A percentile compares a stretch with the other conserved stretches of the same genome.
Conservation (phyloP, 2,329 filamentous ascomycete species). For the Diaporthe sp. region DNA sequence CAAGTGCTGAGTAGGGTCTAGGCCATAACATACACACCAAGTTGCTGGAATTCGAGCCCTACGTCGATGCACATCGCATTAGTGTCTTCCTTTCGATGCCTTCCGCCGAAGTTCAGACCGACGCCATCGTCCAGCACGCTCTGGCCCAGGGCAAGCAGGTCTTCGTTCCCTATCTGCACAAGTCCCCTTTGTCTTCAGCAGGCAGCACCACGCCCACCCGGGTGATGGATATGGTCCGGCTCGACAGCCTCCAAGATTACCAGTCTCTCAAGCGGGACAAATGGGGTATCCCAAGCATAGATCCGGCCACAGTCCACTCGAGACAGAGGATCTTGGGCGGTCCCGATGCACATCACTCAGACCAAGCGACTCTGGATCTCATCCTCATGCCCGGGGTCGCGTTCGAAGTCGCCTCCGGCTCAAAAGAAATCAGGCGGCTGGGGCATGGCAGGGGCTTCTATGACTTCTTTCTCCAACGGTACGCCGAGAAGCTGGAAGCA, state of each 20-base stretch:
- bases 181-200: constrained; percentile 58
- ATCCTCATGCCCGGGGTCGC: constrained; percentile 94
- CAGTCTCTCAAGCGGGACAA: constrained; percentile 80
- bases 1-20: constrained; percentile 52
- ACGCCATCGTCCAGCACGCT: constrained; percentile 84
- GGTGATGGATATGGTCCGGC: constrained; percentile 95
- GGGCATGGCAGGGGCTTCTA: constrained; percentile 98
- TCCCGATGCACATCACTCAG: constrained; percentile 58
- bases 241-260: constrained; percentile 82
- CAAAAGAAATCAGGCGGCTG: constrained; percentile 76
- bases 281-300: constrained; percentile 95
- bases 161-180: constrained; percentile 91
- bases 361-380: constrained; percentile 76
- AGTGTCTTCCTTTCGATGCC: constrained; percentile 97
- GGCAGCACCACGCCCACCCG: constrained; percentile 67
- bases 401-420: constrained; percentile 76
- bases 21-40: constrained; percentile 75
- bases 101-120: constrained; percentile 85
- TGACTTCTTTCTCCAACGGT: constrained; percentile 89
- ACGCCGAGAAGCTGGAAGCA: constrained; percentile 60
- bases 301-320: constrained; percentile 71
- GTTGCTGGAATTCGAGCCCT: constrained; percentile 78
- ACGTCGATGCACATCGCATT: constrained; percentile 79
- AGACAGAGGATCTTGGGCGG: constrained; percentile 82
- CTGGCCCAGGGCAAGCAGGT: constrained; percentile 84